phyloP scores from a whole-genome alignment of 2,329 filamentous ascomycete species.

The Arthroderma sp. region DNA sequence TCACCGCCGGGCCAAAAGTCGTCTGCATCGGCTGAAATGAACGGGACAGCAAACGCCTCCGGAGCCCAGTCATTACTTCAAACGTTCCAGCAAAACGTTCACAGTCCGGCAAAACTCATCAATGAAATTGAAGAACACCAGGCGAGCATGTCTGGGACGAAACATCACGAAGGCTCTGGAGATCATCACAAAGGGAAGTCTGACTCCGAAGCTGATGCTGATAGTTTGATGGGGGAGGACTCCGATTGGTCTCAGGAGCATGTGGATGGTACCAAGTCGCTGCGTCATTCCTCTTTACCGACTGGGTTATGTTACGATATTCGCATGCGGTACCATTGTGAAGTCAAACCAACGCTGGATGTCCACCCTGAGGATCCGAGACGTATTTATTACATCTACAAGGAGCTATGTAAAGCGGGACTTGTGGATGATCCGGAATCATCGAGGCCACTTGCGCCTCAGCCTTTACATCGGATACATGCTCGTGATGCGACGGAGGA shows the following conservation, averaged over 20 bases:
- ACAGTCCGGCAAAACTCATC: conserved; percentile 9
- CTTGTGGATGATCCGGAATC: conserved; percentile 54
- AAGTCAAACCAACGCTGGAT: conserved; percentile 54
- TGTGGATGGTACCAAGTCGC: conserved; percentile 24
- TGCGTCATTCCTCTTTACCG: conserved; percentile 41
- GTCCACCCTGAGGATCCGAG: conserved; percentile 91
- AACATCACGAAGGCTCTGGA: conserved; percentile 8
- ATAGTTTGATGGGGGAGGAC: conserved; percentile 25
- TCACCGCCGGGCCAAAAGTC: too few relatives aligned
- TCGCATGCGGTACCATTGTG: conserved; percentile 90
- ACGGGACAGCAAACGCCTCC: not conserved
- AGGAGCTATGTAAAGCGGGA: conserved; percentile 68
- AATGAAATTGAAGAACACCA: conserved; percentile 8
- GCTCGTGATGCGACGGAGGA: conserved; percentile 63
- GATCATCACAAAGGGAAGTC: conserved; percentile 1
- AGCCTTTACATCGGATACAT: conserved; percentile 54
- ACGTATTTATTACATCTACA: conserved; percentile 85
- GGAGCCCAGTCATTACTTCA: conserved; percentile 7
- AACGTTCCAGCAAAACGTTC: conserved; percentile 12
- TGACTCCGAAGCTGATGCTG: conserved; percentile 11
- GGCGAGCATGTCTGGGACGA: not conserved
- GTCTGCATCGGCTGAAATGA: not conserved
- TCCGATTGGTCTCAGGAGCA: conserved; percentile 31
- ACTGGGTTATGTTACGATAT: conserved; percentile 83
- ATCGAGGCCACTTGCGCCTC: conserved; percentile 35